Conservation (phyloP, 2,329 filamentous ascomycete genomes). For the Ascochyta koolunga region DNA sequence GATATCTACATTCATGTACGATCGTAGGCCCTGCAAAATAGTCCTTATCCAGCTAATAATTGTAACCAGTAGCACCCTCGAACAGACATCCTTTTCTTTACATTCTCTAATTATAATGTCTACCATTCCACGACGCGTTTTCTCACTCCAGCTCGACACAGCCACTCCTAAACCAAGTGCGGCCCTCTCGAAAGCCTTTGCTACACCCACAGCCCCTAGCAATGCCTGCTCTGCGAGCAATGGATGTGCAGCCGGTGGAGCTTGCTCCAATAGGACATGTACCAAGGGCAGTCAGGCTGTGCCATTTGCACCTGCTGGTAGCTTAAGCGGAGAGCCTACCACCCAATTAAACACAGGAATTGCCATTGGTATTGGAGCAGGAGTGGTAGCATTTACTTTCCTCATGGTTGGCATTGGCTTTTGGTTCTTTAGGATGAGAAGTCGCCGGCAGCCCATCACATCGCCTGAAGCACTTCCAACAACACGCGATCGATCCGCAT, state of each 20-base stretch:
- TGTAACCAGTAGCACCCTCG: not conserved
- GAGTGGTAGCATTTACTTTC: slow-evolving; percentile 26
- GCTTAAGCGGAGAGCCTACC: slow-evolving; percentile 20
- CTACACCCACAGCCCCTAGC: slow-evolving; percentile 16
- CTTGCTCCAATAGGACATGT: slow-evolving; percentile 32
- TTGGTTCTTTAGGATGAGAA: slow-evolving; percentile 31
- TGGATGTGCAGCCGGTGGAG: slow-evolving; percentile 35
- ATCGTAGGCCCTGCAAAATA: no score
- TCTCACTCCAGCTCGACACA: slow-evolving; percentile 23
- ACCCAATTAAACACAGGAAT: slow-evolving; percentile 26
- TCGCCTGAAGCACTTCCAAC: slow-evolving; percentile 22
- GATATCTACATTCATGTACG: slow-evolving; percentile 16
- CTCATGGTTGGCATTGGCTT: slow-evolving; percentile 28
- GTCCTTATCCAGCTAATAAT: not conserved
- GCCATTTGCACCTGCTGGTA: slow-evolving; percentile 24
- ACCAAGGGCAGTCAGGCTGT: slow-evolving; percentile 23
- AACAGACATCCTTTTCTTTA: slow-evolving; percentile 8
- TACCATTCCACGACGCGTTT: slow-evolving; percentile 21
- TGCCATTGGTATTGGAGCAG: slow-evolving; percentile 37
- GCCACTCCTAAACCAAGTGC: slow-evolving; percentile 12
- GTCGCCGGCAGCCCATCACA: slow-evolving; percentile 17
- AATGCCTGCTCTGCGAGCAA: slow-evolving; percentile 27
- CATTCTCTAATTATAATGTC: slow-evolving; percentile 37
- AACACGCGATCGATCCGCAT: slow-evolving; percentile 20
- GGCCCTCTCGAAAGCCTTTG: not conserved